Base-by-base conservation (phyloP, 345 rosid species). In the Corymbia maculata region DNA sequence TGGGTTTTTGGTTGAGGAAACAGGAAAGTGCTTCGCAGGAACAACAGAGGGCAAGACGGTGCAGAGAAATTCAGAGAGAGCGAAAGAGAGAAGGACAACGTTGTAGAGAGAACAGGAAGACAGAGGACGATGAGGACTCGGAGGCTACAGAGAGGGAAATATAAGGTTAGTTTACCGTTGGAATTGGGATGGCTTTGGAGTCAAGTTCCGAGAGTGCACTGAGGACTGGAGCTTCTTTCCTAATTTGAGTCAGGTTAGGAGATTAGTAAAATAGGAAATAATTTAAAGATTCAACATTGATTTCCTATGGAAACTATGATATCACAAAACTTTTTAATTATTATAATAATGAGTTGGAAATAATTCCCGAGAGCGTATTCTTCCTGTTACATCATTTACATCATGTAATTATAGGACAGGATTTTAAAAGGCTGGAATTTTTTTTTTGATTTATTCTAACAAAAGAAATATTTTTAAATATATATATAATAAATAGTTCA, bases 391-490 rank as follows among this genome's bases (percentile, higher is more conserved):
- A 19, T 53, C 1, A 53, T 19, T 53, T 53, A 53, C 59, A 53
- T 19, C 9, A 19, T 19, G 59, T 53, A 53, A 53, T 36, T 36
- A 36, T 53, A 53, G 59, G 10, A 53, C 7, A 22, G 51, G 10
- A 49, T 8, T 49, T 49, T 49, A 51, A 51, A 51, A 49, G 51
- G 51, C 10, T 49, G 51, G 0, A 53, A 17, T 36, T 36, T 36
- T 52, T 52, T 8, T 53, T 53, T 53, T 53, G 24, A 53, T 53
- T 53, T 53, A 17, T 53, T 53, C 21, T 6, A 8, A 3, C 10
- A 0, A 53, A 53, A 53, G 1, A 53, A 53, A 19, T 0, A 0
- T 19, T 53, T 53, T 53, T 0, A 53, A 53, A 3, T 19, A 0
- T 4, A 0, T 4, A 57, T 19, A 53, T 57, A 57, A 57, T 24